These are phyloP conservation scores for Ascochyta lentis DNA, from an alignment of 2,329 filamentous ascomycete species.

Conservation along the genomic window DNA sequence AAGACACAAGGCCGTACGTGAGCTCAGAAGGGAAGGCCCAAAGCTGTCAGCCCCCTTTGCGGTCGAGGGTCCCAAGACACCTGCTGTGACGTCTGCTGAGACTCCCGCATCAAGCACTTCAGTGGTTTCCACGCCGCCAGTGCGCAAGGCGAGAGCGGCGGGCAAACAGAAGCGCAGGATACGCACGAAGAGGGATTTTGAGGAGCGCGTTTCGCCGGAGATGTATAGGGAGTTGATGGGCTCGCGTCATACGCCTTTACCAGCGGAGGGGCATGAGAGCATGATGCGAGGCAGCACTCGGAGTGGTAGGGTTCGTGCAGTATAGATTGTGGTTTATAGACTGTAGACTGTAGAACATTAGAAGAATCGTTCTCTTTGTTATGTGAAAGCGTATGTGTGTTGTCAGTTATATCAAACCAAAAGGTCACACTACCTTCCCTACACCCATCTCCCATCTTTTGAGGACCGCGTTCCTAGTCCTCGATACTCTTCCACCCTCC, in stretches of 20 bases:
- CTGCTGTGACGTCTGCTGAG: background rate
- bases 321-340: background rate
- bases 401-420: background rate
- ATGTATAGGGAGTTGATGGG: background rate
- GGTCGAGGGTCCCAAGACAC: background rate
- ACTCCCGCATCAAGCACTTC: background rate
- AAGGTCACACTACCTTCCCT: too few species aligned
- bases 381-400: background rate
- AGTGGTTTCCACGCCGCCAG: background rate
- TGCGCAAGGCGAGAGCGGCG: background rate
- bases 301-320: background rate
- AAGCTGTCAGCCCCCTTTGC: background rate
- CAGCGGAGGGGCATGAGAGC: background rate
- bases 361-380: background rate
- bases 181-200: constrained; percentile 3
- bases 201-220: constrained; percentile 4
- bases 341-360: background rate
- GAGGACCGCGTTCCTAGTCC: background rate
- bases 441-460: too few species aligned
- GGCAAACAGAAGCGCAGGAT: constrained; percentile 1
- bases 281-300: background rate
- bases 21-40: background rate
- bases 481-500: constrained; percentile 69
- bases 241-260: background rate
- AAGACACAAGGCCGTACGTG: background rate